Percentiles rank a stretch among this genome's conserved stretches.
Conservation (phyloP, 1,284 basidiomycete species). For the Volvariella volvacea region DNA sequence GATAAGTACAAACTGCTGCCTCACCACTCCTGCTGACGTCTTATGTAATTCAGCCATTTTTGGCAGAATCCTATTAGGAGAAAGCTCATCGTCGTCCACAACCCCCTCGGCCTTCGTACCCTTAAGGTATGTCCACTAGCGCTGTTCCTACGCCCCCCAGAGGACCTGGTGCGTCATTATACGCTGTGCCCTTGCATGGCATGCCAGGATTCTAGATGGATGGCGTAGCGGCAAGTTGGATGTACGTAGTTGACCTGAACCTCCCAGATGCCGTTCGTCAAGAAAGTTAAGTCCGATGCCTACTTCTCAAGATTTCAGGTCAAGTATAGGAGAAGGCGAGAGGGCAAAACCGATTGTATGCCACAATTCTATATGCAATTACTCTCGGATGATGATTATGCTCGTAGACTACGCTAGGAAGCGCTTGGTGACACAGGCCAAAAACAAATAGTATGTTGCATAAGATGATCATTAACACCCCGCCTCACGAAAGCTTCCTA, state of each 20-base stretch:
- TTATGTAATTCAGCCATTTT: neutral
- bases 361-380: constrained; percentile 9
- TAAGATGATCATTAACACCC: neutral
- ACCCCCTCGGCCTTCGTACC: too few species aligned
- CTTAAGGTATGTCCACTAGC: too few species aligned
- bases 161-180: too few species aligned
- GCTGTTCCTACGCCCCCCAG: too few species aligned
- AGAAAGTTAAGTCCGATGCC: constrained; percentile 82
- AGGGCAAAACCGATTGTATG: constrained; percentile 97
- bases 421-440: constrained; percentile 94
- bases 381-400: constrained; percentile 3
- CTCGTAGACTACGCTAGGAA: constrained; percentile 90
- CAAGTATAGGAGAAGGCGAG: constrained; percentile 91
- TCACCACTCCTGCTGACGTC: constrained; percentile 17
- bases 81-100: too few species aligned
- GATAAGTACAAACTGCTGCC: neutral
- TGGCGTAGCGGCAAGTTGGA: constrained; percentile 4
- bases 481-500: constrained; percentile 15
- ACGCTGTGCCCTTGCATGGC: too few species aligned
- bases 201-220: too few species aligned
- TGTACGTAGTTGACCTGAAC: constrained; percentile 11
- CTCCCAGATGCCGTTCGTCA: constrained; percentile 80
- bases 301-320: constrained; percentile 99
- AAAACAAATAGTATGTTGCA: constrained; percentile 91
- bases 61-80: too few species aligned